These are phyloP conservation scores for Trichoderma sp. DNA, from an alignment of 2,329 filamentous ascomycete species.

Conservation along the genomic window DNA sequence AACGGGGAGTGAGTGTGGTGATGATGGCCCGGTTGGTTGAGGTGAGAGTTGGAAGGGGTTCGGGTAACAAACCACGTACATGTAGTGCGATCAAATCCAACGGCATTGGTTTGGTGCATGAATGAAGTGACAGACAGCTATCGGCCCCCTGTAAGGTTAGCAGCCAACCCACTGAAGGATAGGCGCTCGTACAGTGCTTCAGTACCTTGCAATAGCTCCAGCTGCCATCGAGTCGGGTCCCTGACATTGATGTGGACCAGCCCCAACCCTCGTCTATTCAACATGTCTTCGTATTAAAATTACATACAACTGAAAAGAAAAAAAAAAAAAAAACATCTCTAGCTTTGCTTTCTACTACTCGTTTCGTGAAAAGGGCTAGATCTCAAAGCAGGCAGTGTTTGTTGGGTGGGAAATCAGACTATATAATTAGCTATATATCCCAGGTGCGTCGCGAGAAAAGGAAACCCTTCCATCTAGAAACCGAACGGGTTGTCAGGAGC, in stretches of 20 bases:
- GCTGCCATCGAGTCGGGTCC: background rate
- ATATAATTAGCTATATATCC: slow-evolving; percentile 24
- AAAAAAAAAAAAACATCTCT: slow-evolving; percentile 9
- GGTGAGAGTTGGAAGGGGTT: no score
- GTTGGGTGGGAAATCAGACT: slow-evolving; percentile 16
- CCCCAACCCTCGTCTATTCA: background rate
- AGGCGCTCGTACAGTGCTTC: no score
- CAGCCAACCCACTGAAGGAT: background rate
- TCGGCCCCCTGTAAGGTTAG: background rate
- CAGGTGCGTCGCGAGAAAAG: background rate
- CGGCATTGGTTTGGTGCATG: no score
- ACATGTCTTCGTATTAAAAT: slow-evolving; percentile 25
- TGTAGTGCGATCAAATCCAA: no score
- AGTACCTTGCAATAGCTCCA: background rate
- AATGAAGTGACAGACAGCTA: no score
- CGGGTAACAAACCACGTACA: no score
- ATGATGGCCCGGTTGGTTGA: no score
- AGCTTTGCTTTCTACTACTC: slow-evolving; percentile 25
- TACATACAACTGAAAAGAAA: slow-evolving; percentile 10
- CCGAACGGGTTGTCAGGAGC: slow-evolving; percentile 59
- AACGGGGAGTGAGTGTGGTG: no score
- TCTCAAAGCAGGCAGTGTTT: slow-evolving; percentile 16
- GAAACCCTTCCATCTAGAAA: slow-evolving; percentile 41
- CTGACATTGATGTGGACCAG: no score
- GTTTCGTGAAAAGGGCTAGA: slow-evolving; percentile 17